Conservation (phyloP, 2,329 filamentous ascomycete species). For the Elsinoe fawcettii region DNA sequence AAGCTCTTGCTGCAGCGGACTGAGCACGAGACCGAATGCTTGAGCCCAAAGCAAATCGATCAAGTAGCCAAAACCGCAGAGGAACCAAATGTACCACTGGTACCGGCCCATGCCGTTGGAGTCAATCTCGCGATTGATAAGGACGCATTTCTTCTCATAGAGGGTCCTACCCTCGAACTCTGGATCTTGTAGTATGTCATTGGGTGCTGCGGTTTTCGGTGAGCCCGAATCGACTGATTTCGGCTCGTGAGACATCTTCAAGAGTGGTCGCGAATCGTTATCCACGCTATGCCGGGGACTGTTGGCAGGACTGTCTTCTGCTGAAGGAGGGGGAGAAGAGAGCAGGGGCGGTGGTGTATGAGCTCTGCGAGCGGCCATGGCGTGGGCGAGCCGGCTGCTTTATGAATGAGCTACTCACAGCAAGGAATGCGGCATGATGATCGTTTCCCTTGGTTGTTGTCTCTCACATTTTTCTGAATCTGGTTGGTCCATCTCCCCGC, state of each 20-base stretch:
- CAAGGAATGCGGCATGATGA: no score
- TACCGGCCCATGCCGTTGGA: constrained; percentile 47
- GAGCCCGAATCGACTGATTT: constrained; percentile 10
- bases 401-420: background rate
- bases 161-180: constrained; percentile 28
- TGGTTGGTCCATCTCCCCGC: no score
- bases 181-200: background rate
- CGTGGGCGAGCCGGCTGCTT: background rate
- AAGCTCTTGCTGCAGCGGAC: constrained; percentile 49
- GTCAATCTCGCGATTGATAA: constrained; percentile 45
- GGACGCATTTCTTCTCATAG: constrained; percentile 38
- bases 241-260: constrained; percentile 9
- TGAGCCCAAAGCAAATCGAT: constrained; percentile 53
- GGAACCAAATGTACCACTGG: constrained; percentile 44
- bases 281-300: background rate
- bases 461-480: no score
- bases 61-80: constrained; percentile 50
- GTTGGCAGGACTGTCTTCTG: background rate
- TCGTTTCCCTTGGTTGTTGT: no score
- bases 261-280: constrained; percentile 1
- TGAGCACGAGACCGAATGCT: constrained; percentile 48
- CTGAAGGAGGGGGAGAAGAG: background rate
- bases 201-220: background rate
- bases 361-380: background rate
- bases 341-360: background rate